Conservation (phyloP, 2,329 filamentous ascomycete genomes). For the Colletotrichum endophyticum region DNA sequence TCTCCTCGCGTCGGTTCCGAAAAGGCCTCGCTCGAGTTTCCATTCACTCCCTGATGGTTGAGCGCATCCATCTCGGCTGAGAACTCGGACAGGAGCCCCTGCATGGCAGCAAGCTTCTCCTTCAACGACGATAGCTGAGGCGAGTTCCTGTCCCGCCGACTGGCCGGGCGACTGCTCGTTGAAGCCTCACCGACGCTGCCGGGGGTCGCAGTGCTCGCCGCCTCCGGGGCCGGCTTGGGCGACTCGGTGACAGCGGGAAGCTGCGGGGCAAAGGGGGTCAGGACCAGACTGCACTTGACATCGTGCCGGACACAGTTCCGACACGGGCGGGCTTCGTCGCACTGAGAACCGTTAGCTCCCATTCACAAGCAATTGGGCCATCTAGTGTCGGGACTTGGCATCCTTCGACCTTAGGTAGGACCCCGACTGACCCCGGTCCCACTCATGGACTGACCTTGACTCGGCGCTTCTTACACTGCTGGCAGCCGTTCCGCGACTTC, state of each 20-base stretch:
- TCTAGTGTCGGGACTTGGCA: not conserved
- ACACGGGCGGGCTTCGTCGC: conserved; percentile 14
- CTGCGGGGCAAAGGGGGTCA: not conserved
- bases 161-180: not conserved
- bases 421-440: not conserved
- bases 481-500: conserved; percentile 17
- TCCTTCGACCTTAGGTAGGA: not conserved
- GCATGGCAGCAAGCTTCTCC: conserved; percentile 12
- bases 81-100: conserved; percentile 5
- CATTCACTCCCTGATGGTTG: not conserved
- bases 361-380: not conserved
- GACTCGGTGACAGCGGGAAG: conserved; percentile 6
- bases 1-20: not conserved
- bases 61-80: conserved; percentile 8
- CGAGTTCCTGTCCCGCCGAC: not conserved
- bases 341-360: conserved; percentile 1
- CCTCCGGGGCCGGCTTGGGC: not conserved
- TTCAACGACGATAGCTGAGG: conserved; percentile 6
- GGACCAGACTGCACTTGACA: conserved; percentile 14
- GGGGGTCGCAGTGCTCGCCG: conserved; percentile 4
- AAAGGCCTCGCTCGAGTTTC: not conserved
- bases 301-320: conserved; percentile 16
- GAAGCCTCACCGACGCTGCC: not conserved
- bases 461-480: conserved; percentile 18
- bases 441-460: conserved; percentile 8